Conservation (phyloP, 176 grass and related monocot genomes). For the Hsuehochloa calcarea region DNA sequence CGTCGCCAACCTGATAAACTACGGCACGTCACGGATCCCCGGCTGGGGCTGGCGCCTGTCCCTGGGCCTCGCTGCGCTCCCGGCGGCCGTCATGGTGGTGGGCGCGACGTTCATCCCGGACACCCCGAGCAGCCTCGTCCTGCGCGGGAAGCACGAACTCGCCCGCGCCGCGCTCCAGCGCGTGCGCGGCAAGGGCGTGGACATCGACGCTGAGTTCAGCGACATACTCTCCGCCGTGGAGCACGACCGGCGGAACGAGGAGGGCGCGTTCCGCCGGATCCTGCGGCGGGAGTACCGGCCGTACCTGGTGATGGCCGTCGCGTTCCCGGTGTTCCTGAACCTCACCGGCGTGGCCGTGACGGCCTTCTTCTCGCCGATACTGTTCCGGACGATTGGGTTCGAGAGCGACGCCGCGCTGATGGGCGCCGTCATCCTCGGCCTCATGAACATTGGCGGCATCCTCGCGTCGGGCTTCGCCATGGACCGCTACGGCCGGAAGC, state of each 20-base stretch:
- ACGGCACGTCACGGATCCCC: slow-evolving; percentile 61
- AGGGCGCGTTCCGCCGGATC: slow-evolving; percentile 65
- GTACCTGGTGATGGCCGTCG: slow-evolving; percentile 71
- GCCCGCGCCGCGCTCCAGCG: slow-evolving; percentile 72
- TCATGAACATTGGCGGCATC: slow-evolving; percentile 66
- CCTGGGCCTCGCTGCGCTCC: slow-evolving; percentile 73
- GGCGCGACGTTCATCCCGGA: slow-evolving; percentile 68
- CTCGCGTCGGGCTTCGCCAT: slow-evolving; percentile 55
- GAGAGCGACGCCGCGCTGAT: slow-evolving; percentile 64
- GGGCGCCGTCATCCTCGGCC: slow-evolving; percentile 66
- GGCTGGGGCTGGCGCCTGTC: slow-evolving; percentile 92
- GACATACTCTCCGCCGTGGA: slow-evolving; percentile 48
- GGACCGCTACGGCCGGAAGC: slow-evolving; percentile 70
- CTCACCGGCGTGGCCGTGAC: slow-evolving; percentile 65
- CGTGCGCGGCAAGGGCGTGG: slow-evolving; percentile 61
- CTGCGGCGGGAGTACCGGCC: slow-evolving; percentile 58
- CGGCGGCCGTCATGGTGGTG: slow-evolving; percentile 57
- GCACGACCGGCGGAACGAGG: slow-evolving; percentile 36
- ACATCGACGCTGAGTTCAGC: slow-evolving; percentile 69
- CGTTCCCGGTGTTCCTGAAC: slow-evolving; percentile 80
- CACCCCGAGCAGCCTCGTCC: slow-evolving; percentile 83
- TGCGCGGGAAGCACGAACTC: slow-evolving; percentile 65
- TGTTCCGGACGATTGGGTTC: slow-evolving; percentile 75
- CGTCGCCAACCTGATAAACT: slow-evolving; percentile 79
- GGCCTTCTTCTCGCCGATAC: slow-evolving; percentile 81